These are phyloP conservation scores for Xanthoconium purpureum DNA, from an alignment of 768 basidiomycete species.

Conservation along the genomic window DNA sequence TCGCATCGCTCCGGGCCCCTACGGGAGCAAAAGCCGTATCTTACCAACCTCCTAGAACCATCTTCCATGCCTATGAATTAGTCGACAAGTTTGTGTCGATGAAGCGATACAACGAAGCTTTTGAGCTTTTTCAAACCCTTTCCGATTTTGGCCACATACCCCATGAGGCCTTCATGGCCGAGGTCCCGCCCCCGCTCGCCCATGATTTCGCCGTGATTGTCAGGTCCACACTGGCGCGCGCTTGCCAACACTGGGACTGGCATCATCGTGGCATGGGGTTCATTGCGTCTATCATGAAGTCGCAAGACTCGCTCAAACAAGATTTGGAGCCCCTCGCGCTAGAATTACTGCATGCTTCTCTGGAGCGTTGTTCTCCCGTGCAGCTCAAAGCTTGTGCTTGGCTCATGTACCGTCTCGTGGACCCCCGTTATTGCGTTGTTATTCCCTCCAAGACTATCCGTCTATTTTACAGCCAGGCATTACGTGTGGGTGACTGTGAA, in stretches of 20 bases:
- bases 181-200: slow-evolving; percentile 29
- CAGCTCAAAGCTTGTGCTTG: slow-evolving; percentile 40
- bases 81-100: slow-evolving; percentile 41
- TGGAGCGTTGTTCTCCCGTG: slow-evolving; percentile 34
- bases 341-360: slow-evolving; percentile 43
- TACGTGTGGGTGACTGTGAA: slow-evolving; percentile 23
- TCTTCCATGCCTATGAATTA: slow-evolving; percentile 42
- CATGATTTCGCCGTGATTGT: slow-evolving; percentile 48
- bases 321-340: slow-evolving; percentile 36
- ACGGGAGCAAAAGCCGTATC: slow-evolving; percentile 28
- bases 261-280: slow-evolving; percentile 40
- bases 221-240: slow-evolving; percentile 45
- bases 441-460: slow-evolving; percentile 46
- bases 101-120: slow-evolving; percentile 35
- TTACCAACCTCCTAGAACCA: slow-evolving; percentile 38
- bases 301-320: slow-evolving; percentile 19
- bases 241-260: slow-evolving; percentile 58
- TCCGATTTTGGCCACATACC: slow-evolving; percentile 46
- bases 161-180: slow-evolving; percentile 41
- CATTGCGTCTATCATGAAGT: slow-evolving; percentile 31
- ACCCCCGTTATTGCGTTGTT: slow-evolving; percentile 24
- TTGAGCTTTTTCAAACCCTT: slow-evolving; percentile 50
- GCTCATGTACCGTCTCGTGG: slow-evolving; percentile 42
- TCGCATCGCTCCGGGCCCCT: slow-evolving; percentile 26
- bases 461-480: slow-evolving; percentile 45